A percentile compares a stretch with the other conserved stretches of the same genome.
Conservation (phyloP, 768 basidiomycete genomes). For the Crassisporium funariophilum region DNA sequence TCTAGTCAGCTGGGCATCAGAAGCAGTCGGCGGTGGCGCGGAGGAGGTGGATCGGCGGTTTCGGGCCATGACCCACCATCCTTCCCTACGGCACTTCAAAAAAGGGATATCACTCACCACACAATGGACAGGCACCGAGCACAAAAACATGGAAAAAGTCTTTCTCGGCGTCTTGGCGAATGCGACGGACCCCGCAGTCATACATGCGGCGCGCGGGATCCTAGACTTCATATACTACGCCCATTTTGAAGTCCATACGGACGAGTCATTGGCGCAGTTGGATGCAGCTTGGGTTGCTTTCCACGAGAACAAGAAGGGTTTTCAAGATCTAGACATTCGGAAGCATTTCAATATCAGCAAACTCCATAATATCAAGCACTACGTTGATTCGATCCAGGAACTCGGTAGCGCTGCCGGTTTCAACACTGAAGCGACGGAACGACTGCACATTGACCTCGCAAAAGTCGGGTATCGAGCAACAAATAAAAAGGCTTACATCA, state of each 20-base stretch:
- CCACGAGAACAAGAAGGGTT: slow-evolving; percentile 33
- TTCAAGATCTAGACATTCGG: slow-evolving; percentile 25
- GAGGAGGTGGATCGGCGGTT: slow-evolving; percentile 10
- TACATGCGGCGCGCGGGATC: slow-evolving; percentile 23
- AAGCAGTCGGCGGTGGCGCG: slow-evolving; percentile 13
- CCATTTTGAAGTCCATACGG: slow-evolving; percentile 29
- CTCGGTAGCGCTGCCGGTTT: slow-evolving; percentile 33
- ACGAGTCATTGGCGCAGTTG: slow-evolving; percentile 25
- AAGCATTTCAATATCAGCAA: slow-evolving; percentile 43
- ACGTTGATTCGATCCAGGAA: slow-evolving; percentile 27
- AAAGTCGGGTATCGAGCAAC: slow-evolving; percentile 34
- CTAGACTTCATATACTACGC: slow-evolving; percentile 41
- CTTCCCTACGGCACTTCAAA: slow-evolving; percentile 38
- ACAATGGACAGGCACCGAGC: slow-evolving; percentile 47
- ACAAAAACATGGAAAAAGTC: slow-evolving; percentile 38
- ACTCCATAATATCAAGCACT: slow-evolving; percentile 35
- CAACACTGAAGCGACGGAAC: slow-evolving; percentile 38
- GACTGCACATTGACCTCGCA: slow-evolving; percentile 45
- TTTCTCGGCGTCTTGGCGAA: slow-evolving; percentile 35
- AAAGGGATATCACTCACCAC: slow-evolving; percentile 41
- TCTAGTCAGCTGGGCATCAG: slow-evolving; percentile 33
- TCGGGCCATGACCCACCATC: slow-evolving; percentile 10
- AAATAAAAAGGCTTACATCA: slow-evolving; percentile 29
- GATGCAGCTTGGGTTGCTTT: slow-evolving; percentile 25
- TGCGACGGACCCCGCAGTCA: slow-evolving; percentile 17